A percentile compares a stretch with the other conserved stretches of the same genome.
These are phyloP conservation scores for Lipomyces yarrowii DNA, from an alignment of 1,139 yeast genomes.

Conservation along the genomic window DNA sequence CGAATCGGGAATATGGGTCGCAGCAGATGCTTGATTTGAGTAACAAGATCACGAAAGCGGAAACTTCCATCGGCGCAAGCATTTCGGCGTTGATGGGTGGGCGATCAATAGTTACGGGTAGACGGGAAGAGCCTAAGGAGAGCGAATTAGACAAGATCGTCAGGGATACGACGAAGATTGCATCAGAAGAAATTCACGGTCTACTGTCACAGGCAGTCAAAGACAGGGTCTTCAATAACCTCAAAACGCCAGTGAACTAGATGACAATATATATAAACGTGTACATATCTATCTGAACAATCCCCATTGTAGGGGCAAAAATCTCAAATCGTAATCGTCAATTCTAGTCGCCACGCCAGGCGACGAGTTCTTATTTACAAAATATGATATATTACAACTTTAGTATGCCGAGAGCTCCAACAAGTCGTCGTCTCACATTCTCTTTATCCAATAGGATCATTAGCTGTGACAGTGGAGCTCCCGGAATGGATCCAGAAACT, in stretches of 20 bases:
- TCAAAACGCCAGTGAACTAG: slow-evolving; percentile 9
- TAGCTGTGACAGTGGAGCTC: slow-evolving; percentile 65
- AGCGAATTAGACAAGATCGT: slow-evolving; percentile 32
- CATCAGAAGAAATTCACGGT: slow-evolving; percentile 43
- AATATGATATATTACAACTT: slow-evolving; percentile 8
- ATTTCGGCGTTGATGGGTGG: slow-evolving; percentile 6
- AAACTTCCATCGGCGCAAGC: slow-evolving; percentile 5
- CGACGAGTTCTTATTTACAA: not conserved
- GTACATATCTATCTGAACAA: not conserved
- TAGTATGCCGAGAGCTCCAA: slow-evolving; percentile 17
- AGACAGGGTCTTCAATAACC: slow-evolving; percentile 34
- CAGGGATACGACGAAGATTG: slow-evolving; percentile 38
- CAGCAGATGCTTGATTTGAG: slow-evolving; percentile 38
- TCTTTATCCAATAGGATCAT: slow-evolving; percentile 58
- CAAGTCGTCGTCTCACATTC: slow-evolving; percentile 37
- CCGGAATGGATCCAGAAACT: slow-evolving; percentile 71
- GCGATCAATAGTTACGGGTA: slow-evolving; percentile 1
- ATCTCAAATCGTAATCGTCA: not conserved
- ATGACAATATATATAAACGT: not conserved
- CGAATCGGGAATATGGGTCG: slow-evolving; percentile 43
- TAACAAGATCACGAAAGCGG: slow-evolving; percentile 19
- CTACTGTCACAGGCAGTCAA: slow-evolving; percentile 39
- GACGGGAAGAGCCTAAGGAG: slow-evolving; percentile 19
- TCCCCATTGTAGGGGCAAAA: not conserved
- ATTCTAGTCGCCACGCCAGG: not conserved